Evolutionary conservation across 31 red algal genomes (phyloP), one percentile per base, ranked within the genome.

Genomic region (Asparagopsis taxiformis): DNA sequence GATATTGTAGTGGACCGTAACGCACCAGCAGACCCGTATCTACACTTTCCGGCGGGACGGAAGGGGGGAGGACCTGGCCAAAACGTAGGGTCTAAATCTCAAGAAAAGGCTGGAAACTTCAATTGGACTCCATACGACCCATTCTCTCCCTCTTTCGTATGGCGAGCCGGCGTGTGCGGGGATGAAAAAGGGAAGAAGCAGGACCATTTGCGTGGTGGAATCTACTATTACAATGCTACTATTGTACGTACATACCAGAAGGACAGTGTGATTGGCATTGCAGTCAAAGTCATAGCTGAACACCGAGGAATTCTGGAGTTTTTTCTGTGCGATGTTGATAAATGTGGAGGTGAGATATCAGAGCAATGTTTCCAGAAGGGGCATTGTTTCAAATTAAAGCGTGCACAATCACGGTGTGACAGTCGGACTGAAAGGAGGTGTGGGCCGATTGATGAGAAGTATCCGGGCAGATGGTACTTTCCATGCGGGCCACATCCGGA

Each of bases 131-230:
- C 80, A 4, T 93, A 77, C 29, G 50, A 35, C 34, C 89, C 89
- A 31, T 52, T 75, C 20, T 43, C 70, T 3, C 63, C 65, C 0
- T 22, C 17, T 26, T 86, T 85, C 51, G 24, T 30, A 9, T 93
- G 89, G 89, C 66, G 80, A 3, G 58, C 80, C 19, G 89, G 80
- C 41, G 89, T 93, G 44, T 93, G 89, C 49, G 89, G 89, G 0
- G 89, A 93, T 37, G 35, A 19, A 22, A 32, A 39, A 3, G 35
- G 37, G 0, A 24, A 38, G 39, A 24, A 49, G 3, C 61, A 60
- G 49, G 80, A 85, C 52, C 89, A 93, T 41, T 31, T 72, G 20
- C 25, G 80, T 0, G 80, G 89, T 29, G 89, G 89, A 17, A 34
- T 24, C 23, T 93, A 51, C 51, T 93, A 93, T 59, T 65, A 49